Conservation (phyloP, 345 rosid genomes). For the Hevea brasiliensis region DNA sequence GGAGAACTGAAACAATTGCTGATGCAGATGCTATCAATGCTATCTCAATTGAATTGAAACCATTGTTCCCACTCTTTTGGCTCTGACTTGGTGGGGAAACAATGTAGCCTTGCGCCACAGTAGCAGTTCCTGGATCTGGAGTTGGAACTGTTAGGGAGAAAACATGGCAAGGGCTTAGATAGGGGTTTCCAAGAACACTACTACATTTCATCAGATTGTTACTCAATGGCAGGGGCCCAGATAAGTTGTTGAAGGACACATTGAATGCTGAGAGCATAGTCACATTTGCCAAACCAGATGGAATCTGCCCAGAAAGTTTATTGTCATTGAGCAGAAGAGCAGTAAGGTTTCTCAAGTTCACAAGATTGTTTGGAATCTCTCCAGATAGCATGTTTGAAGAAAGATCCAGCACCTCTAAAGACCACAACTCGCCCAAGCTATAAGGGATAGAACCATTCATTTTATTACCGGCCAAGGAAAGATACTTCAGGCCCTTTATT, state of each 20-base stretch:
- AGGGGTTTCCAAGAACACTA: conserved; percentile 55
- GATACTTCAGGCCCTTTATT: conserved; percentile 40
- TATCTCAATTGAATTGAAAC: conserved; percentile 54
- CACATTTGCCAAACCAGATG: conserved; percentile 47
- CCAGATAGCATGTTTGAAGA: conserved; percentile 60
- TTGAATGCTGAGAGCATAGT: conserved; percentile 49
- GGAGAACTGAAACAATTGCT: conserved; percentile 53
- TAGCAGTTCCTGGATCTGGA: conserved; percentile 23
- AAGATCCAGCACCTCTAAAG: conserved; percentile 54
- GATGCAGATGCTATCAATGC: conserved; percentile 65
- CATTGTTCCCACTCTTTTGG: conserved; percentile 17
- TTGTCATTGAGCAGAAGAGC: conserved; percentile 59
- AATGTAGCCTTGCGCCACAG: conserved; percentile 17
- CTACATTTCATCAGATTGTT: conserved; percentile 44
- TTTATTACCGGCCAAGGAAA: conserved; percentile 59
- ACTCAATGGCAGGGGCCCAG: conserved; percentile 55
- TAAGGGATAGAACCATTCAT: conserved; percentile 52
- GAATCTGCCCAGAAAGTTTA: conserved; percentile 60
- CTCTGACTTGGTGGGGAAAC: conserved; percentile 21
- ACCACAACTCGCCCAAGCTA: conserved; percentile 40
- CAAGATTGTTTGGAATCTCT: conserved; percentile 47
- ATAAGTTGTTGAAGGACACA: conserved; percentile 59
- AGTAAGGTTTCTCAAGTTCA: conserved; percentile 45
- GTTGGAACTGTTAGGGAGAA: conserved; percentile 42
- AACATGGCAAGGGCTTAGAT: conserved; percentile 44